Conservation (phyloP, 2,329 filamentous ascomycete genomes). For the Paraconiothyrium brasiliense region DNA sequence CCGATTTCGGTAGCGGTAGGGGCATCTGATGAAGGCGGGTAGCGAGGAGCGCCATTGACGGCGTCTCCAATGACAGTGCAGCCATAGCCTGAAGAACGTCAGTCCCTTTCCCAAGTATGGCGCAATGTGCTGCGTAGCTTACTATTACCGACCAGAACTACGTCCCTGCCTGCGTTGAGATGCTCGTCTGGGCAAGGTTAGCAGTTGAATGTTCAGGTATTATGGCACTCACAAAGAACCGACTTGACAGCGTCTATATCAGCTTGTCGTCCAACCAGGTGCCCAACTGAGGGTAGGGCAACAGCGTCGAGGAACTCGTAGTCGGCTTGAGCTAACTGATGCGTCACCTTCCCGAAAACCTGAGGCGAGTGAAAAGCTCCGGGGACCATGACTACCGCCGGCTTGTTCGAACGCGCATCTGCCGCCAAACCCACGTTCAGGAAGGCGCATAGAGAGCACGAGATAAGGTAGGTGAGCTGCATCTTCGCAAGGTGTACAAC, state of each 20-base stretch:
- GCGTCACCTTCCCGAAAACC: slow-evolving; percentile 31
- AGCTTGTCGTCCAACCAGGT: slow-evolving; percentile 20
- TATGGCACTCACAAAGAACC: slow-evolving; percentile 14
- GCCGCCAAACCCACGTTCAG: neutral
- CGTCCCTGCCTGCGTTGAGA: slow-evolving; percentile 27
- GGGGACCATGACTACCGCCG: slow-evolving; percentile 25
- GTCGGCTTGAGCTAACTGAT: slow-evolving; percentile 20
- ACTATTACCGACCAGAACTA: slow-evolving; percentile 40
- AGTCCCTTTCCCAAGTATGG: neutral
- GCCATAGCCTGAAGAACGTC: slow-evolving; percentile 28
- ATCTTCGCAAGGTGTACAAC: neutral
- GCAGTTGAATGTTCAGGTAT: neutral
- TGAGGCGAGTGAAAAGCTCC: slow-evolving; percentile 35
- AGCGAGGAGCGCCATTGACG: slow-evolving; percentile 25
- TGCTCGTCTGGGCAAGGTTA: slow-evolving; percentile 8
- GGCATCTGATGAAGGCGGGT: neutral
- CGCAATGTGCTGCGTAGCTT: neutral
- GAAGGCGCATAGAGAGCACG: neutral
- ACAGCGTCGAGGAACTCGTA: slow-evolving; percentile 28
- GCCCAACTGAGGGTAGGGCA: slow-evolving; percentile 35
- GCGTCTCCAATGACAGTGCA: slow-evolving; percentile 39
- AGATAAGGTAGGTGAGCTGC: neutral
- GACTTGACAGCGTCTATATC: slow-evolving; percentile 30
- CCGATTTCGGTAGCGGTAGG: neutral
- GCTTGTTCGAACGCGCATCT: neutral